Conservation (phyloP, 768 basidiomycete species). For the Podaxis carcinomalis region DNA sequence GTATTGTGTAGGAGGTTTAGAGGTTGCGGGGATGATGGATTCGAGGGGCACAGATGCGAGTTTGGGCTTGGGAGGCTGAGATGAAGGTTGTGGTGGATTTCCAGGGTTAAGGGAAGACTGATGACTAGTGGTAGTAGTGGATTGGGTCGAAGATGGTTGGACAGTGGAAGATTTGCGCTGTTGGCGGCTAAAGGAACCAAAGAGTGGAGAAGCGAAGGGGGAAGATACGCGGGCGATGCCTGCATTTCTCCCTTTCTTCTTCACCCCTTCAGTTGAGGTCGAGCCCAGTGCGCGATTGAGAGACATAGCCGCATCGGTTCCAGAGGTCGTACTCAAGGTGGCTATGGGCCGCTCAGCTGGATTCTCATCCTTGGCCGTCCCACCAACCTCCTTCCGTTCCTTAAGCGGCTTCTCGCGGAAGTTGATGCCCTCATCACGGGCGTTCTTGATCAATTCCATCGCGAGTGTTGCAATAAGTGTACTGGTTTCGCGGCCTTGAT, state of each 20-base stretch:
- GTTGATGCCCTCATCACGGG: slow-evolving; percentile 58
- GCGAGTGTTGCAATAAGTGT: slow-evolving; percentile 61
- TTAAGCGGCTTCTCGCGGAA: slow-evolving; percentile 41
- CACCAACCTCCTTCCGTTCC: slow-evolving; percentile 37
- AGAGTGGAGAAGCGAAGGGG: slow-evolving; percentile 51
- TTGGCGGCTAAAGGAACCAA: slow-evolving; percentile 54
- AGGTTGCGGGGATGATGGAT: slow-evolving; percentile 74
- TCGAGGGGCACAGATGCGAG: slow-evolving; percentile 63
- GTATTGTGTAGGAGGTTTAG: slow-evolving; percentile 84
- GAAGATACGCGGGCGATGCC: slow-evolving; percentile 33
- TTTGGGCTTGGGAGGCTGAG: slow-evolving; percentile 19
- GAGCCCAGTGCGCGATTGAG: slow-evolving; percentile 41
- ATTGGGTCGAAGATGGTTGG: slow-evolving; percentile 8
- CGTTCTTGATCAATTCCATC: slow-evolving; percentile 60
- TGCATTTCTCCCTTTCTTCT: slow-evolving; percentile 28
- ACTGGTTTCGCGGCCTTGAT: slow-evolving; percentile 62
- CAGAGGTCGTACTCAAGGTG: slow-evolving; percentile 37
- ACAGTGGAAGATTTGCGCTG: slow-evolving; percentile 30
- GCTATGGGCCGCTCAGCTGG: slow-evolving; percentile 34
- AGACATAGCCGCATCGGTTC: slow-evolving; percentile 38
- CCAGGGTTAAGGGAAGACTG: neutral
- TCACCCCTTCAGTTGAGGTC: slow-evolving; percentile 25
- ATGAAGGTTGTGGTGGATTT: slow-evolving; percentile 5
- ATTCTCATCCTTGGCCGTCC: slow-evolving; percentile 15
- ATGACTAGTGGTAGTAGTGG: slow-evolving; percentile 12